Evolutionary conservation across 1,284 basidiomycete genomes (phyloP).

Genomic region (Cutaneotrichosporon dermatis): DNA sequence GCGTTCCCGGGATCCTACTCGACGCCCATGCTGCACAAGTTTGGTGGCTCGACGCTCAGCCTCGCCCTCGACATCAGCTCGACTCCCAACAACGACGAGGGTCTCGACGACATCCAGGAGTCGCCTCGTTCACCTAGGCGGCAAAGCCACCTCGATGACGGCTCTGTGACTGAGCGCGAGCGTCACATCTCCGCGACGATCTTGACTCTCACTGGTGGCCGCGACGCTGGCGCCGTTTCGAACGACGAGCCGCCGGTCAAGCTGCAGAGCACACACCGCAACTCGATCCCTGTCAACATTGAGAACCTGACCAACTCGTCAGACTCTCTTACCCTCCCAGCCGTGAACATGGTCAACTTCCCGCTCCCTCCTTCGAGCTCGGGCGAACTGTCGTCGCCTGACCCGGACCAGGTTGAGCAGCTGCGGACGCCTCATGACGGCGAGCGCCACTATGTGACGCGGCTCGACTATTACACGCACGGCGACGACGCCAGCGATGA

Average conservation of each 20-base stretch:
- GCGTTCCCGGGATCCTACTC: constrained; percentile 22
- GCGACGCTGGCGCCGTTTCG: neutral
- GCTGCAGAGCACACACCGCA: neutral
- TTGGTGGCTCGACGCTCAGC: constrained; percentile 20
- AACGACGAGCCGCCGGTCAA: neutral
- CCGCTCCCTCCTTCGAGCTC: constrained; percentile 21
- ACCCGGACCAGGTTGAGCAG: constrained; percentile 22
- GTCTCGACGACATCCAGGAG: constrained; percentile 14
- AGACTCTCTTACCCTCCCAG: constrained; percentile 14
- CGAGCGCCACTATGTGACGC: neutral
- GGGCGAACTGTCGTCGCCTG: constrained; percentile 17
- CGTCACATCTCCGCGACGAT: constrained; percentile 15
- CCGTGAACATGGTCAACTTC: constrained; percentile 15
- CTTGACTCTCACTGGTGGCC: constrained; percentile 6
- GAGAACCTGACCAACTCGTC: constrained; percentile 20
- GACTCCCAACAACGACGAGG: constrained; percentile 1
- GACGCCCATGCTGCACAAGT: constrained; percentile 22
- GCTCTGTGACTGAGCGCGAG: constrained; percentile 2
- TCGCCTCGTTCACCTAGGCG: neutral
- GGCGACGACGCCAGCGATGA: constrained; percentile 8
- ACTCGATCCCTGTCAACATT: constrained; percentile 18
- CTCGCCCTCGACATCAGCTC: constrained; percentile 18
- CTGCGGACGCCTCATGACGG: constrained; percentile 17
- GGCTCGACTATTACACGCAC: constrained; percentile 2
- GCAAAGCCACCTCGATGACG: neutral